Conservation (phyloP, 805 yeast genomes). For the Metschnikowia gruessii region DNA sequence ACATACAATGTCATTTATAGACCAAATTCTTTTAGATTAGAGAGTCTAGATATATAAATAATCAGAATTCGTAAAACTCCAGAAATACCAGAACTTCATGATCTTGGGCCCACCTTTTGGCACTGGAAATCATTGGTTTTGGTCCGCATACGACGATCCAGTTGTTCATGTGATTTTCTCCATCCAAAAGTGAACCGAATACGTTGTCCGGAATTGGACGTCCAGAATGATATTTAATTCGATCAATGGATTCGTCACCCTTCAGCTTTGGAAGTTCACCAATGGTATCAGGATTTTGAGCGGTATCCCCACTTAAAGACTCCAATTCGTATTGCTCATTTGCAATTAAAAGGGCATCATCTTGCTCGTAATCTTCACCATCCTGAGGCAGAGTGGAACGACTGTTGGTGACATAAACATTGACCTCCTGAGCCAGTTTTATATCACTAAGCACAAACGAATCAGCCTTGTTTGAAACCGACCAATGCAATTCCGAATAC, state of each 20-base stretch:
- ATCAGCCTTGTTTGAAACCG: conserved; percentile 46
- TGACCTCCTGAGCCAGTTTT: neutral
- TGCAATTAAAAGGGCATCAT: conserved; percentile 21
- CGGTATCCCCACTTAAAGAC: conserved; percentile 12
- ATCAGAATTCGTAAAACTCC: conserved; percentile 29
- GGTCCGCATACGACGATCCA: conserved; percentile 67
- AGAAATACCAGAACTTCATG: conserved; percentile 38
- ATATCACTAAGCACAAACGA: conserved; percentile 44
- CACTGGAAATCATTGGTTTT: conserved; percentile 38
- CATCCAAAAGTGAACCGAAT: conserved; percentile 28
- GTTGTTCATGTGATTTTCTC: conserved; percentile 35
- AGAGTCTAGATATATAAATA: neutral
- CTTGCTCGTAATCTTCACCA: conserved; percentile 18
- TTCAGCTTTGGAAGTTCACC: conserved; percentile 7
- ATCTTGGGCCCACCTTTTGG: conserved; percentile 34
- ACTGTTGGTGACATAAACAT: conserved; percentile 16
- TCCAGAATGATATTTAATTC: conserved; percentile 25
- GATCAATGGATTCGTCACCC: conserved; percentile 12
- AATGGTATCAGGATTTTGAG: neutral
- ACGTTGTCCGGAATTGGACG: conserved; percentile 44
- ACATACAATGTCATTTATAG: too few relatives aligned
- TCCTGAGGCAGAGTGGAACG: neutral
- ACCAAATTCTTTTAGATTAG: too few relatives aligned
- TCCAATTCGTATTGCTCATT: conserved; percentile 19
- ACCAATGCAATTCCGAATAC: conserved; percentile 51